Evolutionary conservation across 148 eudicot species (phyloP), one percentile per base, ranked within the genome.

Genomic region (Camellia lanceoleosa): DNA sequence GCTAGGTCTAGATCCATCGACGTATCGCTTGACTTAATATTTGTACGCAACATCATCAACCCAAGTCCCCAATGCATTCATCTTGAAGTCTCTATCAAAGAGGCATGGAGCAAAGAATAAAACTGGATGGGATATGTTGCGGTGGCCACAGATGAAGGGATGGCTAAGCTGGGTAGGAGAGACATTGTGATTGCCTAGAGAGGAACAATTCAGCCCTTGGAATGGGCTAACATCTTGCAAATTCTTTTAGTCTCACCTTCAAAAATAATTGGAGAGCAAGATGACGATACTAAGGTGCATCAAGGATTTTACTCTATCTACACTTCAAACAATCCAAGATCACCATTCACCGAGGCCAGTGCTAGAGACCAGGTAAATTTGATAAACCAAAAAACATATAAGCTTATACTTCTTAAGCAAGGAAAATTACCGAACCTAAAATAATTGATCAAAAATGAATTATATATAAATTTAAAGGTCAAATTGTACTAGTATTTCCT

Each of bases 251-350:
- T 84, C 41, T 73, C 85, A 2, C 89, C 84, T 4, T 65, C 90
- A 1, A 72, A 79, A 60, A 78, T 92, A 58, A 43, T 92, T 60
- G 93, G 90, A 0, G 38, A 30, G 38, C 70, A 72, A 5, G 51
- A 74, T 38, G 63, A 42, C 51, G 81, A 75, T 43, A 77, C 86
- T 46, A 74, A 47, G 81, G 88, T 92, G 64, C 95, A 92, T 52
- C 74, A 80, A 43, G 93, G 95, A 7, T 92, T 89, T 89, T 74
- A 85, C 62, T 90, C 90, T 0, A 80, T 92, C 4, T 92, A 92
- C 54, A 90, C 93, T 43, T 88, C 92, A 0, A 87, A 81, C 16
- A 88, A 90, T 82, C 86, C 86, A 9, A 83, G 54, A 47, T 92
- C 95, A 0, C 85, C 84, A 1, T 92, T 86, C 19, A 90, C 87